phyloP scores from a whole-genome alignment of 805 yeast species.

The Candida fluviatilis region DNA sequence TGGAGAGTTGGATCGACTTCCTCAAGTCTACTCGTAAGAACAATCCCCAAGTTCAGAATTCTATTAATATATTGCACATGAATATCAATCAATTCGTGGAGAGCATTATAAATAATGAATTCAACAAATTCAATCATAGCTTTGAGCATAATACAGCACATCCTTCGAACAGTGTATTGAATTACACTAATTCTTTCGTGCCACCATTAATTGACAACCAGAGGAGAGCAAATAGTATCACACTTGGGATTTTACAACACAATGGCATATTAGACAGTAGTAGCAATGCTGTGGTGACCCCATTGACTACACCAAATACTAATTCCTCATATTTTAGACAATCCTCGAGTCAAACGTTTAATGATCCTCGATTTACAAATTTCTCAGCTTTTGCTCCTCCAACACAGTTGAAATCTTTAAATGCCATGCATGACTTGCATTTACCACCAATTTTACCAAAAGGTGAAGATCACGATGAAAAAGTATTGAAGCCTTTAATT shows the following conservation, averaged over 20 bases:
- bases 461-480: not conserved
- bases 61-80: not conserved
- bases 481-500: constrained; percentile 1
- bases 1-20: constrained; percentile 22
- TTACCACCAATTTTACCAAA: constrained; percentile 12
- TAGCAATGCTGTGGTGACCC: not conserved
- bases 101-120: not conserved
- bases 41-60: not conserved
- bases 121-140: not conserved
- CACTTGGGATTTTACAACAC: constrained; percentile 2
- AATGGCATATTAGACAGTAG: not conserved
- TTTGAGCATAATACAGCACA: not conserved
- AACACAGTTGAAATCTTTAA: constrained; percentile 5
- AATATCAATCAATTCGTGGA: not conserved
- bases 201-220: not conserved
- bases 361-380: constrained; percentile 3
- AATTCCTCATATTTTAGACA: not conserved
- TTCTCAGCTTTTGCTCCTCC: constrained; percentile 12
- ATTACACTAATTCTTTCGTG: not conserved
- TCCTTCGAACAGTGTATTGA: constrained; percentile 3
- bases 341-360: not conserved
- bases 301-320: not conserved
- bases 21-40: constrained; percentile 4
- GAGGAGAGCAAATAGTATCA: constrained; percentile 2
- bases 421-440: constrained; percentile 6